phyloP scores from a whole-genome alignment of 129 eudicot species.

The Sambucus nigra region DNA sequence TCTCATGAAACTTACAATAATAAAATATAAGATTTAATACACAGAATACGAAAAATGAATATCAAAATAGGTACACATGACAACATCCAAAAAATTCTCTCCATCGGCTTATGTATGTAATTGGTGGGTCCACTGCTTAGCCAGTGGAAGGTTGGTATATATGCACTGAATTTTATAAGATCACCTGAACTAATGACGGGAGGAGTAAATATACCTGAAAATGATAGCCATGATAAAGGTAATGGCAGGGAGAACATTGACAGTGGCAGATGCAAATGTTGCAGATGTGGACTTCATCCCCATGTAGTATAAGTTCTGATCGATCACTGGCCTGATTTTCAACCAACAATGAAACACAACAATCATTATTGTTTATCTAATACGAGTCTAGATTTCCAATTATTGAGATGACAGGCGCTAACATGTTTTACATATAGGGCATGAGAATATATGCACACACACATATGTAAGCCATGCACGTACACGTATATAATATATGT shows the following conservation, averaged over 20 bases:
- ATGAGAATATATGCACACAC: too few relatives aligned
- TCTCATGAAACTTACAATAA: too few relatives aligned
- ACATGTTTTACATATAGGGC: too few relatives aligned
- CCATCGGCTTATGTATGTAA: too few relatives aligned
- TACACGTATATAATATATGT: too few relatives aligned
- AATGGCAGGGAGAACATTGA: constrained; percentile 78
- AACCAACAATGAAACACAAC: neutral
- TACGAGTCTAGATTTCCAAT: too few relatives aligned
- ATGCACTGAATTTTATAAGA: neutral
- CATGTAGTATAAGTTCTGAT: constrained; percentile 77
- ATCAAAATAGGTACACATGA: too few relatives aligned
- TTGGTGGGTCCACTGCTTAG: too few relatives aligned
- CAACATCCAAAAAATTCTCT: too few relatives aligned
- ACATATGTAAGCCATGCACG: neutral
- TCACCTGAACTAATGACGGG: neutral
- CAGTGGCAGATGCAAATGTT: constrained; percentile 71
- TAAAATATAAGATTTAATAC: too few relatives aligned
- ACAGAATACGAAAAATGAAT: too few relatives aligned
- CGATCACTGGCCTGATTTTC: constrained; percentile 68
- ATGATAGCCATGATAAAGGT: constrained; percentile 79
- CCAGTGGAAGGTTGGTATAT: neutral
- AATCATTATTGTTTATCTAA: neutral
- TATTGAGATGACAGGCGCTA: too few relatives aligned
- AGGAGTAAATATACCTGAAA: constrained; percentile 43
- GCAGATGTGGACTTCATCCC: constrained; percentile 85